Base-by-base conservation (phyloP, 352 stramenopile species). In the Phytophthora lateralis region DNA sequence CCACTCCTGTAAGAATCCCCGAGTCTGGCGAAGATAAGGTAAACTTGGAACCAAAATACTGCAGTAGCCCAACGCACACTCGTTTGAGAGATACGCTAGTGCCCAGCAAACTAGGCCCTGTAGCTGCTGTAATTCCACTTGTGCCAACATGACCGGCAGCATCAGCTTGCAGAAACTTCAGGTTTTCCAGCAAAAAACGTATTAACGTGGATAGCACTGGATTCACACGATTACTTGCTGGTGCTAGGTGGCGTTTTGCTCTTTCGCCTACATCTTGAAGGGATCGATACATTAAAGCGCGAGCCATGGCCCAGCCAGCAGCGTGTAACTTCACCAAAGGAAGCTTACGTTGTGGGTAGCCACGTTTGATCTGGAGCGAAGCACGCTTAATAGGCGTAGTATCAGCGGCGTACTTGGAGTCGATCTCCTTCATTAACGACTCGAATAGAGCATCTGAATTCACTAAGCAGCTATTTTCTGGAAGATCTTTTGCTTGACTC, bases 361-460 rank as follows among this genome's bases (percentile, higher is more conserved):
- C 68, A 14, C 74, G 69, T 35, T 88, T 90, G 27, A 85, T 73
- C 12, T 77, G 75, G 4, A 87, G 52, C 24, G 78, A 51, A 9
- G 54, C n/a, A 35, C 47, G 64, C 18, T 73, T 75, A 8, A 35
- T 17, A 20, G 34, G 12, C 2, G 29, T n/a, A 8, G 42, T 10
- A 4, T 69, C 49, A 15, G 30, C 45, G 2, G 50, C 48, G 17
- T 79, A 72, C 20, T 82, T 82, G 4, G 64, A 67, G 56, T 96
- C 87, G 38, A 96, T 96, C 52, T 96, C 83, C 37, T 89, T 90
- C 88, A 96, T 96, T 39, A 96, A 66, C 15, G 82, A 91, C 59
- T 95, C 80, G 38, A 91, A 94, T 5, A 96, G 68, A 6, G 70
- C 82, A 50, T 96, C 84, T 1, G 82, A 93, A n/a, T 72, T 89